Evolutionary conservation across 345 rosid species (phyloP).

Genomic region (Arabis alpina): DNA sequence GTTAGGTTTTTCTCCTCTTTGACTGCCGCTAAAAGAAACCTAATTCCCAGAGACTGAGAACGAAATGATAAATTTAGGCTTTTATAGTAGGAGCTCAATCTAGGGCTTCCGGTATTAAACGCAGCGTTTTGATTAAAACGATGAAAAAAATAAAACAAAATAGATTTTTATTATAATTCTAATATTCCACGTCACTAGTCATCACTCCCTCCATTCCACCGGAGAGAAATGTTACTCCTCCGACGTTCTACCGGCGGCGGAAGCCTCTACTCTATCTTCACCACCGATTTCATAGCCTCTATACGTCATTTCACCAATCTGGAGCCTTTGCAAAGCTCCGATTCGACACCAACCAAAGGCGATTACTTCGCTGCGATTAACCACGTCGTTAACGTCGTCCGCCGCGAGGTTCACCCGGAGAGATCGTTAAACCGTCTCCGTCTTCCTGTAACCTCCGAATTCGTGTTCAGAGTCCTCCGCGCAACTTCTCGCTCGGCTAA

Average conservation of each 20-base stretch:
- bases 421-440: slow-evolving; percentile 67
- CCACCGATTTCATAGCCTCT: not conserved
- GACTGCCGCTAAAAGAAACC: slow-evolving; percentile 35
- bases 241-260: slow-evolving; percentile 29
- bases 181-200: slow-evolving; percentile 27
- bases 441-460: slow-evolving; percentile 65
- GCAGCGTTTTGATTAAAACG: slow-evolving; percentile 10
- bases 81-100: slow-evolving; percentile 15
- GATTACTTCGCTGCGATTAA: slow-evolving; percentile 81
- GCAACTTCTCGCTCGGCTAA: slow-evolving; percentile 66
- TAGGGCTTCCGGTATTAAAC: slow-evolving; percentile 38
- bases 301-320: slow-evolving; percentile 24
- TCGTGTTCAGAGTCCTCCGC: slow-evolving; percentile 85
- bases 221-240: slow-evolving; percentile 38
- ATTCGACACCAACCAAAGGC: slow-evolving; percentile 50
- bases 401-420: slow-evolving; percentile 82
- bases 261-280: slow-evolving; percentile 3
- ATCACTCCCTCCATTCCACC: not conserved
- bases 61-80: not conserved
- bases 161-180: too few relatives aligned
- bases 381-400: slow-evolving; percentile 77
- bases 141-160: too few relatives aligned
- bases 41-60: slow-evolving; percentile 22
- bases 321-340: slow-evolving; percentile 35
- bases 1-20: slow-evolving; percentile 8